Percentiles rank a stretch among this genome's conserved stretches.
Conservation (phyloP, 495 filamentous ascomycete species). For the Hypoxylon lienhwacheense region DNA sequence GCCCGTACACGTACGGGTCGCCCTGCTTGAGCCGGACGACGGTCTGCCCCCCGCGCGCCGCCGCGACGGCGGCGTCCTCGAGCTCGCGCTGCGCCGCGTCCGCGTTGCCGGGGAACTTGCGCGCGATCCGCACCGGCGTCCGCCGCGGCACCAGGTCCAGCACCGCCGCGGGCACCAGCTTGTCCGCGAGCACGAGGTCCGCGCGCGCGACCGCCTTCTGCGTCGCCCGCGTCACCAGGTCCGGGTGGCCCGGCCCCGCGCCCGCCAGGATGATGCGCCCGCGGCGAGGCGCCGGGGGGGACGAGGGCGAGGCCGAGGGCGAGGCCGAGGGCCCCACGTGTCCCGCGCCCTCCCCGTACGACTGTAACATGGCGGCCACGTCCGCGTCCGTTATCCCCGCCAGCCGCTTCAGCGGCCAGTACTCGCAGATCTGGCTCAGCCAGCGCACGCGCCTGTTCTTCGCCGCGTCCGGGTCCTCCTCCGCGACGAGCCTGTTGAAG, state of each 20-base stretch:
- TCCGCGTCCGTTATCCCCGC: conserved; percentile 78
- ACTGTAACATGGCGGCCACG: conserved; percentile 68
- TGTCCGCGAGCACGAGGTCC: conserved; percentile 90
- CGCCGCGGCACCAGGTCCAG: conserved; percentile 87
- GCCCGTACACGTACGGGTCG: conserved; percentile 93
- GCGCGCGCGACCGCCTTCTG: conserved; percentile 81
- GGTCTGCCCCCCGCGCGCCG: conserved; percentile 68
- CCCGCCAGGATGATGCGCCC: conserved; percentile 87
- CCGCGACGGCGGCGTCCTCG: conserved; percentile 73
- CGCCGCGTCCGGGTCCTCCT: conserved; percentile 70
- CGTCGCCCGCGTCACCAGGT: conserved; percentile 86
- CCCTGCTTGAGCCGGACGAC: conserved; percentile 94
- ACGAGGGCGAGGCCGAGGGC: not conserved
- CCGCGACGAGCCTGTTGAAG: conserved; percentile 80
- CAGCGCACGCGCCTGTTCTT: conserved; percentile 86
- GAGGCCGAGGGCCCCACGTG: too few relatives aligned
- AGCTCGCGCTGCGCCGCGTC: conserved; percentile 92
- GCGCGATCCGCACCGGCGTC: conserved; percentile 86
- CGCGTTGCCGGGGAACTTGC: conserved; percentile 97
- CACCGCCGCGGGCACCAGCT: conserved; percentile 87
- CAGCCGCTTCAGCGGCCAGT: conserved; percentile 88
- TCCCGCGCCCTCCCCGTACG: conserved; percentile 66
- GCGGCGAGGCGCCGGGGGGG: not conserved
- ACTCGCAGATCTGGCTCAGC: conserved; percentile 96
- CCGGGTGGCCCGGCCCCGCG: conserved; percentile 90